Percentiles rank a stretch among this genome's conserved stretches.
Conservation (phyloP, 208 protist genomes). For the Porcisia hertigi region DNA sequence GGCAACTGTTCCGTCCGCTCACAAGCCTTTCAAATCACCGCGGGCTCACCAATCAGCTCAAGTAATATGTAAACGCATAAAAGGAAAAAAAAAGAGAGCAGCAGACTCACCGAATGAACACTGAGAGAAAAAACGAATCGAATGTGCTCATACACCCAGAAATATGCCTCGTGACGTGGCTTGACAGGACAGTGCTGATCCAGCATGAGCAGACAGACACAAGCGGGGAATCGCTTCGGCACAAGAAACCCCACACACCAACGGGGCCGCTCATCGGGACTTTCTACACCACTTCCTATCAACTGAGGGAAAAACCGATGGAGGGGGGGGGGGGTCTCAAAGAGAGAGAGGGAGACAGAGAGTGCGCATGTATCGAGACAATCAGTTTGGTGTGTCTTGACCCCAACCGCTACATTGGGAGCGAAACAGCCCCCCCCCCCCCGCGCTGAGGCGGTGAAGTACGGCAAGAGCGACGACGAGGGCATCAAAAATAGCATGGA, state of each 20-base stretch:
- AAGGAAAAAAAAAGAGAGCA: not conserved
- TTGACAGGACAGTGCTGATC: not conserved
- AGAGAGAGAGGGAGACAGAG: not conserved
- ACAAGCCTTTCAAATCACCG: not conserved
- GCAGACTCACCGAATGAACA: not conserved
- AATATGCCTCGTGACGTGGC: not conserved
- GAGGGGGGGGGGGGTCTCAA: not conserved
- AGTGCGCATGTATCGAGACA: no score
- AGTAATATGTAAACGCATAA: not conserved
- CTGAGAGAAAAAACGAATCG: not conserved
- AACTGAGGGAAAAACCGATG: not conserved
- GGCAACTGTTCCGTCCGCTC: not conserved
- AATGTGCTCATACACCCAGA: not conserved
- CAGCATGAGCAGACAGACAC: not conserved
- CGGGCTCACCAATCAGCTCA: no score
- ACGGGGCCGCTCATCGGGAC: not conserved
- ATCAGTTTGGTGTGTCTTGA: no score
- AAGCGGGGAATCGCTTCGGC: not conserved
- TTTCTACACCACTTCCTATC: not conserved
- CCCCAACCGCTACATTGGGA: not conserved
- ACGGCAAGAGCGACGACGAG: not conserved
- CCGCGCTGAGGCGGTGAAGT: not conserved
- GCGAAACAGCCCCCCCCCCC: not conserved
- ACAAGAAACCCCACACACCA: not conserved
- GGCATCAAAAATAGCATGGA: no score